A percentile compares a stretch with the other conserved stretches of the same genome.
phyloP scores from a whole-genome alignment of 192 early-diverging fungal genomes.

The Entomortierella parvispora region DNA sequence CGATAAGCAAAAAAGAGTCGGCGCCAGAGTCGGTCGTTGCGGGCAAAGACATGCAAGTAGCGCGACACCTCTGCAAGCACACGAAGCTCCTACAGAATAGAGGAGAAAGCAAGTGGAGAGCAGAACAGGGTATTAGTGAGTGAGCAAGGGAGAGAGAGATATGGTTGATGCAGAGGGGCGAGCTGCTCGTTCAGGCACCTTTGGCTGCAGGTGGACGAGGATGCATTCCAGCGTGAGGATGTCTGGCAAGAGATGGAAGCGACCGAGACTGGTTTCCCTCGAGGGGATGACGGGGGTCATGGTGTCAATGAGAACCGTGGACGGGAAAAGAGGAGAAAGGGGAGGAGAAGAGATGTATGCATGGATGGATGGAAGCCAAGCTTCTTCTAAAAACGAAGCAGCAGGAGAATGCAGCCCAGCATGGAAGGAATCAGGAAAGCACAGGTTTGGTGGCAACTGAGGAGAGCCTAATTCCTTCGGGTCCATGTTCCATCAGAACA shows the following conservation, averaged over 20 bases:
- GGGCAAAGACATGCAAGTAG: constrained; percentile 46
- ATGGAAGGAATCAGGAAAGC: too few species aligned
- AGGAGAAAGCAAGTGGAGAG: not conserved
- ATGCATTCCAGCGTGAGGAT: constrained; percentile 12
- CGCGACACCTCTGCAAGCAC: constrained; percentile 16
- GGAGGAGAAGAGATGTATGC: too few species aligned
- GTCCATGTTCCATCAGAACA: too few species aligned
- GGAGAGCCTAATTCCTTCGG: too few species aligned
- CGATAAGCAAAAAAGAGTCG: constrained; percentile 30
- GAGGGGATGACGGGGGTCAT: too few species aligned
- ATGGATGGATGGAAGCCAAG: too few species aligned
- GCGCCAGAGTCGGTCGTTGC: constrained; percentile 51
- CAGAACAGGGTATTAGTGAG: not conserved
- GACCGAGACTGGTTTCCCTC: constrained; percentile 23
- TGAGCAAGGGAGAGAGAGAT: too few species aligned
- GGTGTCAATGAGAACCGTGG: not conserved
- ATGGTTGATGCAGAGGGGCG: too few species aligned
- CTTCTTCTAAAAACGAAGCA: too few species aligned
- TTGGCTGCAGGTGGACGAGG: constrained; percentile 9
- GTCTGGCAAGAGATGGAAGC: constrained; percentile 18
- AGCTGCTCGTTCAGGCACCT: not conserved
- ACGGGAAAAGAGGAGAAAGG: too few species aligned
- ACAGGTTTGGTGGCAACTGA: too few species aligned
- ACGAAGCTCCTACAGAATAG: constrained; percentile 17
- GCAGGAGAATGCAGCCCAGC: too few species aligned